Base-by-base conservation (phyloP, 179 eudicot genomes). In the Heliamphora pulchella region DNA sequence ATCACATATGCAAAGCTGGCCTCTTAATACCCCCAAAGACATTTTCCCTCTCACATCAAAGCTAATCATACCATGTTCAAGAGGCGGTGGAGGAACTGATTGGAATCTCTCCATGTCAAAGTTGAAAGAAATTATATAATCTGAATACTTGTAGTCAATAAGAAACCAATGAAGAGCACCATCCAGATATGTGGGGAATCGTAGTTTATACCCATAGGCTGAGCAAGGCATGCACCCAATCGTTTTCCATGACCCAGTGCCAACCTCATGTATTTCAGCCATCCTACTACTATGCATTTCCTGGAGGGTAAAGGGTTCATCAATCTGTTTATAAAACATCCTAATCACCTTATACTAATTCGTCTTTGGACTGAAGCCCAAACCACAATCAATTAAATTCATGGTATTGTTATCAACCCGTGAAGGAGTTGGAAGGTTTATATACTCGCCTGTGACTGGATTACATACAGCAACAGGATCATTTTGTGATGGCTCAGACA, bases 341-440 rank as follows among this genome's bases (percentile, higher is more conserved):
- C 78, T 57, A 57, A 75, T 57, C 31, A 75, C 78, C 78, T 75
- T 41, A 51, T 75, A 75, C 51, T 41, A 66, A 41, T 75, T 75
- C 7, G 66, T 39, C 66, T 15, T 39, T 7, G 51, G 78, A 57
- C 67, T 57, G 66, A 75, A 75, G 50, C 78, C 64, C 44, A 54
- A 54, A 39, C 63, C 64, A 14, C 77, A 74, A 22, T 54, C 77
- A 51, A 1, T 53, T 2, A 18, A 50, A 4, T 5, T 4, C 20
- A 9, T 9, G 46, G 46, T 0, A 20, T 8, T 9, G 62, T 73
- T 3, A 53, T 1, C 10, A 13, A 62, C n/a, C 59, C 1, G 59
- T 18, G 59, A 18, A 54, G 13, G 48, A 55, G 15, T 20, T 0
- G 53, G 67, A 17, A 58, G 15, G 51, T 58, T 58, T 75, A 54